phyloP scores from a whole-genome alignment of 2,329 filamentous ascomycete genomes.

The Verruconis gallopava region DNA sequence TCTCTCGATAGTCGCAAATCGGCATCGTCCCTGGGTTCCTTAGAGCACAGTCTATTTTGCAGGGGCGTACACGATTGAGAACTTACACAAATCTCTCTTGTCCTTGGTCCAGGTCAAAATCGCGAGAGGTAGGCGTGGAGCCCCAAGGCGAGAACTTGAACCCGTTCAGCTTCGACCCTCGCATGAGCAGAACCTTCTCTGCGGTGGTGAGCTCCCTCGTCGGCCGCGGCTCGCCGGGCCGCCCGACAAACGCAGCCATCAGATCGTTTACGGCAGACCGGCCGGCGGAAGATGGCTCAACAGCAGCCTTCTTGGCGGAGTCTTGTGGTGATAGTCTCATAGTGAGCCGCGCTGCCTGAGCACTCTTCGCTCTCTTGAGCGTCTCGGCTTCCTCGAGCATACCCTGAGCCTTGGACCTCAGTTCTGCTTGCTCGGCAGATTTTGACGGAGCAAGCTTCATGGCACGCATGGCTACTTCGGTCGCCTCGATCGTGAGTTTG shows the following conservation, averaged over 20 bases:
- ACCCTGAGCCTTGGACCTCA: constrained; percentile 56
- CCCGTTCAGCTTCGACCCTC: constrained; percentile 68
- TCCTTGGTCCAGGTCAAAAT: constrained; percentile 46
- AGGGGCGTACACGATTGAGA: not conserved
- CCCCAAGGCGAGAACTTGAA: constrained; percentile 79
- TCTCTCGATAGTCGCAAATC: constrained; percentile 59
- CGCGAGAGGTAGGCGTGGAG: constrained; percentile 42
- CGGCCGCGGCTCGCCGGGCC: constrained; percentile 33
- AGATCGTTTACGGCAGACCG: constrained; percentile 19
- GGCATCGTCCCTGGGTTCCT: constrained; percentile 49
- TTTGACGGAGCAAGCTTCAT: constrained; percentile 46
- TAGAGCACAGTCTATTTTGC: not conserved
- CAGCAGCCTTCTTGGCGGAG: not conserved
- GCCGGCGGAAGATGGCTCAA: too few relatives aligned
- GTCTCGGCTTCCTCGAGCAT: constrained; percentile 50
- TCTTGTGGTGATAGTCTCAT: not conserved
- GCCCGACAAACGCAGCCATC: too few relatives aligned
- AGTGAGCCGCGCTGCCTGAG: not conserved
- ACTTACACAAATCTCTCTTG: constrained; percentile 50
- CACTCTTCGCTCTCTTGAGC: not conserved
- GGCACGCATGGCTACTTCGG: constrained; percentile 71
- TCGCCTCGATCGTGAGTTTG: constrained; percentile 60
- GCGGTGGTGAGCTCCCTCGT: constrained; percentile 49
- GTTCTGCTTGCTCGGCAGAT: constrained; percentile 51
- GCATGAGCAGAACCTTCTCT: constrained; percentile 65